Percentiles rank a stretch among this genome's conserved stretches.
These are phyloP conservation scores for Nothopassalora personata DNA, from an alignment of 2,329 filamentous ascomycete species.

Conservation along the genomic window DNA sequence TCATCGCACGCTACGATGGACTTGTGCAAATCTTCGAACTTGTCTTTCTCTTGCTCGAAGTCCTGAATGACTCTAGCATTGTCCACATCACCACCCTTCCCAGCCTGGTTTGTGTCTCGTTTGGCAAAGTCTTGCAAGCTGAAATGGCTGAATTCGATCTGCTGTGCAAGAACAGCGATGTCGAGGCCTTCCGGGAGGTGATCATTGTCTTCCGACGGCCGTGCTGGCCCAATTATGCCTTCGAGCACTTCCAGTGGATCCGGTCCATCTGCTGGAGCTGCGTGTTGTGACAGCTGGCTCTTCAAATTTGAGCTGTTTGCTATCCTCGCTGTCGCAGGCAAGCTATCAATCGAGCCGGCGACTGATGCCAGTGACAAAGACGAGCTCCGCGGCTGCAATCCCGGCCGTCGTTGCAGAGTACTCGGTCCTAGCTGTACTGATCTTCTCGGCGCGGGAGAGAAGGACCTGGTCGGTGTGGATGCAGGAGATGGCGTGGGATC, in stretches of 20 bases:
- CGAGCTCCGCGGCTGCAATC: slow-evolving; percentile 65
- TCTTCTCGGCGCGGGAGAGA: slow-evolving; percentile 65
- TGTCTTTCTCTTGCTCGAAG: slow-evolving; percentile 68
- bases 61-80: slow-evolving; percentile 42
- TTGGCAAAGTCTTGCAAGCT: slow-evolving; percentile 67
- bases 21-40: slow-evolving; percentile 83
- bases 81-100: slow-evolving; percentile 23
- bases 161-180: slow-evolving; percentile 47
- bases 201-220: slow-evolving; percentile 2
- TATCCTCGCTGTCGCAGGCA: slow-evolving; percentile 60
- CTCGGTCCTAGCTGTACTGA: slow-evolving; percentile 65
- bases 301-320: slow-evolving; percentile 65
- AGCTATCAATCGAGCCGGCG: slow-evolving; percentile 70
- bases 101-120: slow-evolving; percentile 21
- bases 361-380: slow-evolving; percentile 68
- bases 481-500: slow-evolving; percentile 61
- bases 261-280: slow-evolving; percentile 50
- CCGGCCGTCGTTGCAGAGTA: slow-evolving; percentile 62
- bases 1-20: slow-evolving; percentile 89
- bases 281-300: slow-evolving; percentile 47
- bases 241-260: slow-evolving; percentile 69
- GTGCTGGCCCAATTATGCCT: slow-evolving; percentile 47
- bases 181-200: slow-evolving; percentile 35
- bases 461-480: slow-evolving; percentile 54
- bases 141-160: slow-evolving; percentile 73